phyloP scores from a whole-genome alignment of 495 filamentous ascomycete genomes.

The Chaetomium tenue region DNA sequence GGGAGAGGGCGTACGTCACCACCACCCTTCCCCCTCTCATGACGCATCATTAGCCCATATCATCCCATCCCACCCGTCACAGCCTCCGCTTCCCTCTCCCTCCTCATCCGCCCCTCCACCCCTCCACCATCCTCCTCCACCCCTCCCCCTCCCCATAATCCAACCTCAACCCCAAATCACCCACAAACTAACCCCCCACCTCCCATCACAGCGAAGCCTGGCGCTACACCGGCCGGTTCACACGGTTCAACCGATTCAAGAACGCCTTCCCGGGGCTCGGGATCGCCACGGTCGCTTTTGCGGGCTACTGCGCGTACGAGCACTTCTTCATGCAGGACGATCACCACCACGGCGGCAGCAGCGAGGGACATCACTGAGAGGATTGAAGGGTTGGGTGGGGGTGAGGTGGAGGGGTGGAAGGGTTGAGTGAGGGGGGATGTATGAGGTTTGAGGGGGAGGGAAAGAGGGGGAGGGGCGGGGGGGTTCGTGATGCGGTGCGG shows the following conservation, averaged over 20 bases:
- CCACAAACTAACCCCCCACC: neutral
- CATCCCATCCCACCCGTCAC: neutral
- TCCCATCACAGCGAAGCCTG: constrained; percentile 71
- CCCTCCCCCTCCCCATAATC: neutral
- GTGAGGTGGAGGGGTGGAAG: neutral
- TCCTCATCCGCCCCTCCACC: neutral
- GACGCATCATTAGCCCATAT: neutral
- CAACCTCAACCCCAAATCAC: neutral
- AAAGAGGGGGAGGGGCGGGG: too few relatives aligned
- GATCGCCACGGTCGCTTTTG: constrained; percentile 86
- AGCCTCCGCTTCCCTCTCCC: neutral
- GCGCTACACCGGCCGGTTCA: constrained; percentile 88
- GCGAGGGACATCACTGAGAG: constrained; percentile 40
- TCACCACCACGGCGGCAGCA: constrained; percentile 59
- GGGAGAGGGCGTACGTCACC: constrained; percentile 66
- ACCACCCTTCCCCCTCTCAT: neutral
- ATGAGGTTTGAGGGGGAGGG: neutral
- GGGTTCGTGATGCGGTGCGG: neutral
- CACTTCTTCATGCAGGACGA: constrained; percentile 73
- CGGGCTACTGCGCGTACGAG: constrained; percentile 84
- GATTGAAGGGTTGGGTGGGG: neutral
- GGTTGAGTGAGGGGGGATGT: neutral
- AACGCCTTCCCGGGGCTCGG: constrained; percentile 84
- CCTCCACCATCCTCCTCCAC: neutral
- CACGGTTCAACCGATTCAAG: constrained; percentile 82